Evolutionary conservation across 768 basidiomycete genomes (phyloP).

Genomic region (Tylopilus balloui): DNA sequence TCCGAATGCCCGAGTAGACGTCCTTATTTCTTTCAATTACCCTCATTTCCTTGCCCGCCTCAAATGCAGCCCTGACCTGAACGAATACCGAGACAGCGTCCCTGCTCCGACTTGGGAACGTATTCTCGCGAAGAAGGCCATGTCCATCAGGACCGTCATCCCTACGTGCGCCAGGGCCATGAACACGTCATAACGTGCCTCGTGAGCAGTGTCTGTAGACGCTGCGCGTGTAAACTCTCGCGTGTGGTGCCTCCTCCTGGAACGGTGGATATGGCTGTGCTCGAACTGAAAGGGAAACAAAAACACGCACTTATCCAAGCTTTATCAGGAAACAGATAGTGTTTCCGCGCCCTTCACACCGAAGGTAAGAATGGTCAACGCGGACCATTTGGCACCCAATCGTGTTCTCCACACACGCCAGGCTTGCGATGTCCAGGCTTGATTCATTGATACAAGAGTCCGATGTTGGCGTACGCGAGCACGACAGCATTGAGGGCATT

Average conservation of each 20-base stretch:
- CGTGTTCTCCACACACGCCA: conserved; percentile 70
- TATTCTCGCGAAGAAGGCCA: conserved; percentile 54
- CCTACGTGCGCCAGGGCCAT: conserved; percentile 69
- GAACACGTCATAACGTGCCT: conserved; percentile 59
- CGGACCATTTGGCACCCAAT: conserved; percentile 71
- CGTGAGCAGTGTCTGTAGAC: conserved; percentile 54
- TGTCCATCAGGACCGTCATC: conserved; percentile 61
- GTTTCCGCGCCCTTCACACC: neutral
- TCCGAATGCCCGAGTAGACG: no score
- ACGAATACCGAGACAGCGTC: neutral
- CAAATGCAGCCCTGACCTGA: conserved; percentile 46
- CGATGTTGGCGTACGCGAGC: conserved; percentile 73
- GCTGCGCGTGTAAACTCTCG: conserved; percentile 58
- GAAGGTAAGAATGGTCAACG: conserved; percentile 15
- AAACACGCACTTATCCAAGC: conserved; percentile 59
- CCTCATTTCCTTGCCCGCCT: conserved; percentile 35
- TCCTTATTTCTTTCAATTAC: no score
- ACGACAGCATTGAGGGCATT: conserved; percentile 86
- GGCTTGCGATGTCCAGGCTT: conserved; percentile 74
- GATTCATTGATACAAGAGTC: conserved; percentile 77
- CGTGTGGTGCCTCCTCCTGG: conserved; percentile 71
- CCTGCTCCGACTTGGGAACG: conserved; percentile 5
- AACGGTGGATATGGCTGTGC: conserved; percentile 66
- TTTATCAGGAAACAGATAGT: conserved; percentile 71
- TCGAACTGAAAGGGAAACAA: neutral